Conservation (phyloP, 371 early-diverging fungal species). For the Syncephalastrum racemosum region DNA sequence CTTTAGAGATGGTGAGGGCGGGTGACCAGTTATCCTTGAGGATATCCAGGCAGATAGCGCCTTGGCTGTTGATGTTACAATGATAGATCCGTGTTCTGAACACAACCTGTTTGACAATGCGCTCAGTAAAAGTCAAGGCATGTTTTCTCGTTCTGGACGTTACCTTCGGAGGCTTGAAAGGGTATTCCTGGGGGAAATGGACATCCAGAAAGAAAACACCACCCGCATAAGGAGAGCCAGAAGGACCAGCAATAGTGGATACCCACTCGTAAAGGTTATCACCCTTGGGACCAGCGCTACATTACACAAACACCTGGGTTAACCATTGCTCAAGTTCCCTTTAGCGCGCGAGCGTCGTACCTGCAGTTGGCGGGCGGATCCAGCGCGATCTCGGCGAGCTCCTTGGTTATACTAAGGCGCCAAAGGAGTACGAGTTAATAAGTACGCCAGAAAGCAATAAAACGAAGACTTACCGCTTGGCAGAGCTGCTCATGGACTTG, state of each 20-base stretch:
- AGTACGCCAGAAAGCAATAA: background rate
- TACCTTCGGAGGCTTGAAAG: slow-evolving; percentile 99
- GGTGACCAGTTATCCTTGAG: slow-evolving; percentile 99
- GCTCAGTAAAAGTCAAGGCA: slow-evolving; percentile 5
- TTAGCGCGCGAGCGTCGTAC: slow-evolving; percentile 27
- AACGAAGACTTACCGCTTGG: slow-evolving; percentile 48
- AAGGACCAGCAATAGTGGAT: slow-evolving; percentile 92
- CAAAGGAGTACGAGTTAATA: slow-evolving; percentile 4
- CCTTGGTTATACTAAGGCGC: slow-evolving; percentile 81
- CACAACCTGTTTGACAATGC: slow-evolving; percentile 59
- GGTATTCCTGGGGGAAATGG: slow-evolving; percentile 98
- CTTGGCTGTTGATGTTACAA: slow-evolving; percentile 99
- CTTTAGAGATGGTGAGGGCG: slow-evolving; percentile 97
- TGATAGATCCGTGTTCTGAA: slow-evolving; percentile 98
- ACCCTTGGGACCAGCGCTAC: slow-evolving; percentile 92
- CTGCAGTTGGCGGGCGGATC: slow-evolving; percentile 96
- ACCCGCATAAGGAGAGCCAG: slow-evolving; percentile 72
- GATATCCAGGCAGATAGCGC: slow-evolving; percentile 98
- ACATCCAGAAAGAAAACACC: slow-evolving; percentile 98
- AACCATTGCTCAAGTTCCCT: background rate
- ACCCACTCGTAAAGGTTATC: slow-evolving; percentile 97
- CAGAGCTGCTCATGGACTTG: slow-evolving; percentile 51
- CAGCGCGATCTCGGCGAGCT: slow-evolving; percentile 91
- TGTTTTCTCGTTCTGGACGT: background rate
- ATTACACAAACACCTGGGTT: background rate